Evolutionary conservation across 2,329 filamentous ascomycete genomes (phyloP).

Genomic region (Thielaviopsis populi): DNA sequence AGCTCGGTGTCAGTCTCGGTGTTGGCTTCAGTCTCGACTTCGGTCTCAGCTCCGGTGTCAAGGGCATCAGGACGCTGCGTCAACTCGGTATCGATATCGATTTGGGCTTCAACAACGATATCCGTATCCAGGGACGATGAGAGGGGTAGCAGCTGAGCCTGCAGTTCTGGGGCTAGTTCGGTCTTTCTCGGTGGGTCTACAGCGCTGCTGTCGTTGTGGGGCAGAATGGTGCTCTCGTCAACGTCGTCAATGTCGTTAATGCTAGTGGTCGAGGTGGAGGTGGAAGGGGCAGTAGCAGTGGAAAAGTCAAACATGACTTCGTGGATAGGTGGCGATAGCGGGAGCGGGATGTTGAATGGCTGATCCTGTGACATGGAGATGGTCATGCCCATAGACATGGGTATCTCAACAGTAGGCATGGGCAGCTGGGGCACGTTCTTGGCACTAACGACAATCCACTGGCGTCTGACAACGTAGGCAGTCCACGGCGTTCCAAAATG

Average conservation of each 20-base stretch:
- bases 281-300: background rate
- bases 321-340: conserved; percentile 10
- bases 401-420: background rate
- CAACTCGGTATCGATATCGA: background rate
- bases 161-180: background rate
- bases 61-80: background rate
- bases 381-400: conserved; percentile 7
- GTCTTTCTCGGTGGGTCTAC: background rate
- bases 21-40: too few relatives aligned
- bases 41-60: background rate
- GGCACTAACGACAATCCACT: conserved; percentile 28
- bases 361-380: conserved; percentile 5
- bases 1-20: too few relatives aligned
- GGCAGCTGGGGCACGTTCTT: conserved; percentile 24
- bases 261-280: conserved; percentile 14
- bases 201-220: background rate
- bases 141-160: too few relatives aligned
- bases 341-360: background rate
- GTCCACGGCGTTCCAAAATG: conserved; percentile 28
- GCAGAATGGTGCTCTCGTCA: conserved; percentile 7
- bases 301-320: conserved; percentile 15
- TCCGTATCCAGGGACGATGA: background rate
- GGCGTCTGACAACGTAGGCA: conserved; percentile 23
- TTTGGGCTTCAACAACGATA: background rate
- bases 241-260: background rate